phyloP scores from a whole-genome alignment of 1,139 yeast genomes.

The Kodamaea ohmeri region DNA sequence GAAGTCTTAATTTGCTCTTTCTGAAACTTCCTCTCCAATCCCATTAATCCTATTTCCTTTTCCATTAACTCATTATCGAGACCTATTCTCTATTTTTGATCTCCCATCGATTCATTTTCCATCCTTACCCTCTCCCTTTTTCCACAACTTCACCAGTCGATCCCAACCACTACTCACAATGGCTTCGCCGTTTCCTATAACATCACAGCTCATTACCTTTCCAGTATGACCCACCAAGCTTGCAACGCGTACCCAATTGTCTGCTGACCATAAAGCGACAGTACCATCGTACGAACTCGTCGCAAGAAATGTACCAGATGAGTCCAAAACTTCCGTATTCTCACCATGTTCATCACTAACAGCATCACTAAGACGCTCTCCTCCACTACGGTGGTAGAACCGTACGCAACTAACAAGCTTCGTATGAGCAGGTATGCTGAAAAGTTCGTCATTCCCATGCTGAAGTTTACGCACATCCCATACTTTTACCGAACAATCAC shows the following conservation, averaged over 20 bases:
- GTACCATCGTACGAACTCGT: conserved; percentile 72
- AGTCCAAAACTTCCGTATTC: conserved; percentile 20
- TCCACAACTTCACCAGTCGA: conserved; percentile 67
- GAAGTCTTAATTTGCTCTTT: no score
- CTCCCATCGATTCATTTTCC: no score
- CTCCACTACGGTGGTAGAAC: conserved; percentile 37
- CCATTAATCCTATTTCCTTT: no score
- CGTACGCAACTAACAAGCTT: conserved; percentile 68
- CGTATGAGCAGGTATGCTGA: conserved; percentile 73
- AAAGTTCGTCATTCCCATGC: conserved; percentile 30
- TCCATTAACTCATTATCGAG: no score
- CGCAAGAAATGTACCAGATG: conserved; percentile 49
- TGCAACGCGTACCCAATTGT: conserved; percentile 63
- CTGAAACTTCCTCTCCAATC: no score
- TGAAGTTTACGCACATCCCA: conserved; percentile 74
- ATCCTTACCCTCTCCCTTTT: no score
- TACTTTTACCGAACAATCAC: conserved; percentile 73
- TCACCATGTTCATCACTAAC: conserved; percentile 30
- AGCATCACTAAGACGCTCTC: conserved; percentile 11
- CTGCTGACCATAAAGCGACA: conserved; percentile 65
- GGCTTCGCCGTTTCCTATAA: conserved; percentile 37
- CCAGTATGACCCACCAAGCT: conserved; percentile 64
- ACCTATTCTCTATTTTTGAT: no score
- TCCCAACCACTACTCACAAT: conserved; percentile 83
- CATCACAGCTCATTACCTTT: conserved; percentile 71